Conservation (phyloP, 2,329 filamentous ascomycete species). For the Coniochaeta sp. region DNA sequence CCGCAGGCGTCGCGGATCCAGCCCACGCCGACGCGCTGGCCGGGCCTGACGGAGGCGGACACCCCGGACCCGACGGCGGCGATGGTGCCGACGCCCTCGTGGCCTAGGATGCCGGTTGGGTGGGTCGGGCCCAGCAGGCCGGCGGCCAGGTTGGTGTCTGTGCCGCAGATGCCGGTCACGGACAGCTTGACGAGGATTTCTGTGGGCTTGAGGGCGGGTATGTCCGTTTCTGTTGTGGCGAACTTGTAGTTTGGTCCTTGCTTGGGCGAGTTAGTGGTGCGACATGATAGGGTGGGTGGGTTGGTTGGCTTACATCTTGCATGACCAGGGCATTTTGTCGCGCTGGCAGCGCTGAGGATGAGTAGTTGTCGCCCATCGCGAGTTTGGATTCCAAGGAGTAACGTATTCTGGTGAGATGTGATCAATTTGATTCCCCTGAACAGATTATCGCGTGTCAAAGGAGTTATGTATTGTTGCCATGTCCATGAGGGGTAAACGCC, state of each 20-base stretch:
- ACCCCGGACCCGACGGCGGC: conserved; percentile 26
- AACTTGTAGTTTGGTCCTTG: background rate
- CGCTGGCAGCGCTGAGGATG: background rate
- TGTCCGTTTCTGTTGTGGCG: conserved; percentile 6
- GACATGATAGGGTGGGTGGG: background rate
- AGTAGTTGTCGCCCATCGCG: background rate
- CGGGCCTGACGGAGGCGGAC: conserved; percentile 14
- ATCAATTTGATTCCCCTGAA: background rate
- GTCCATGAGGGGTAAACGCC: background rate
- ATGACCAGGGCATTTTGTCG: background rate
- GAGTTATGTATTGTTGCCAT: background rate
- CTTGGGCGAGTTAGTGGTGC: background rate
- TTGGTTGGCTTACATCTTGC: background rate
- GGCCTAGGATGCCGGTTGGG: conserved; percentile 26
- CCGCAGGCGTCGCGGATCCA: conserved; percentile 30
- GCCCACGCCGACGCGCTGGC: conserved; percentile 28
- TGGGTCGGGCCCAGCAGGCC: conserved; percentile 25
- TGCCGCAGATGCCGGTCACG: conserved; percentile 29
- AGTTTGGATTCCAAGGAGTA: background rate
- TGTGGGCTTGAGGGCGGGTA: conserved; percentile 18
- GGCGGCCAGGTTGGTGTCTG: conserved; percentile 27
- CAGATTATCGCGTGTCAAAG: too few relatives aligned
- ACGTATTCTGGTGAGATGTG: background rate
- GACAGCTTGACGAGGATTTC: conserved; percentile 26
- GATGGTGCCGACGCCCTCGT: conserved; percentile 35